phyloP scores from a whole-genome alignment of 2,329 filamentous ascomycete genomes.

The Neophaeococcomyces mojaviensis region DNA sequence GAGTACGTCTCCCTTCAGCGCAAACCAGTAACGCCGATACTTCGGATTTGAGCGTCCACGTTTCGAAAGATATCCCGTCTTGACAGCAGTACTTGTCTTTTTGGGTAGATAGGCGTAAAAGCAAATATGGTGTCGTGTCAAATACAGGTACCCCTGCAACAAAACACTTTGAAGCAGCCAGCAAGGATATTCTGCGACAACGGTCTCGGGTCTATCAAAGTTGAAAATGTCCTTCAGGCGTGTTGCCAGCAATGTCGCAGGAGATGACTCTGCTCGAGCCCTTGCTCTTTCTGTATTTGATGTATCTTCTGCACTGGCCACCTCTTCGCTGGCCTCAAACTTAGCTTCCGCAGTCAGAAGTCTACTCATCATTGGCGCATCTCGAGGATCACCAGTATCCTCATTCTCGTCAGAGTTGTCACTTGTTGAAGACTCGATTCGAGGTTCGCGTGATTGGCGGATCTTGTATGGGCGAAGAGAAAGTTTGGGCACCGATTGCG shows the following conservation, averaged over 20 bases:
- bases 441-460: conserved; percentile 7
- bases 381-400: conserved; percentile 32
- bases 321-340: conserved; percentile 31
- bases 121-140: conserved; percentile 85
- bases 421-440: conserved; percentile 16
- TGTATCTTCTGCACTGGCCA: conserved; percentile 6
- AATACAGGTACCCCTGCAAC: conserved; percentile 91
- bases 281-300: conserved; percentile 20
- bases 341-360: conserved; percentile 67
- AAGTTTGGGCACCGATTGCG: conserved; percentile 56
- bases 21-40: conserved; percentile 89
- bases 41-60: conserved; percentile 79
- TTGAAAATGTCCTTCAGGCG: conserved; percentile 77
- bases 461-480: conserved; percentile 24
- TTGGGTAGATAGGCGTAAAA: conserved; percentile 97
- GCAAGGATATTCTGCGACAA: conserved; percentile 86
- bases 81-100: conserved; percentile 70
- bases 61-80: conserved; percentile 83
- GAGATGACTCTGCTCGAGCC: conserved; percentile 31
- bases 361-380: conserved; percentile 66
- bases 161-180: conserved; percentile 88
- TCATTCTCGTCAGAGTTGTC: conserved; percentile 14
- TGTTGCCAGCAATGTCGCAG: conserved; percentile 55
- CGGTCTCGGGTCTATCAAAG: conserved; percentile 73
- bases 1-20: conserved; percentile 81